These are phyloP conservation scores for Cardamine chenopodiifolia DNA, from an alignment of 345 rosid genomes.

Conservation along the genomic window DNA sequence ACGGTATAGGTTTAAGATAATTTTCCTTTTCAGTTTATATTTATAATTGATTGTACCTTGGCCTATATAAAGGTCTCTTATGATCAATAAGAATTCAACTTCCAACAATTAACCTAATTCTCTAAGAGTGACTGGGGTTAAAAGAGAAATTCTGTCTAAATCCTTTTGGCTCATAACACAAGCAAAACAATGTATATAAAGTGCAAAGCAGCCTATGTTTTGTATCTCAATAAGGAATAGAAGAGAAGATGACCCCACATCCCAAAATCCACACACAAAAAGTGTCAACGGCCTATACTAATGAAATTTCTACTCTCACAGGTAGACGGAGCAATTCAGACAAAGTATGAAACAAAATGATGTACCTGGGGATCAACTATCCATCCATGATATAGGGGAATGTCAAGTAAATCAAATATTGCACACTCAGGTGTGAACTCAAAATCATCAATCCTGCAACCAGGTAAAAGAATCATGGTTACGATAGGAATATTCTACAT, in stretches of 20 bases:
- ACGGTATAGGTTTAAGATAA: background rate
- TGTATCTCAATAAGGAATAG: conserved; percentile 25
- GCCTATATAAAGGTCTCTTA: background rate
- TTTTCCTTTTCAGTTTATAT: background rate
- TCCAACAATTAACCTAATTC: background rate
- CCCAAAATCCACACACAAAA: conserved; percentile 17
- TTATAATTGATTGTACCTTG: background rate
- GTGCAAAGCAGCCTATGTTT: background rate
- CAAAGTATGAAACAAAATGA: conserved; percentile 5
- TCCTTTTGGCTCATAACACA: background rate
- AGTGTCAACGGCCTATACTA: background rate
- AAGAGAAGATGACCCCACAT: conserved; percentile 19
- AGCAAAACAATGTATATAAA: conserved; percentile 17
- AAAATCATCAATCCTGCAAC: conserved; percentile 92
- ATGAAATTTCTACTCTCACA: background rate
- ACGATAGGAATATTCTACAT: background rate
- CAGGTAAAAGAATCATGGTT: conserved; percentile 13
- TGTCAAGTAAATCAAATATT: conserved; percentile 95
- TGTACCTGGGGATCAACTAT: conserved; percentile 96
- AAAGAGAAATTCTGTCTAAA: background rate
- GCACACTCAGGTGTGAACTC: conserved; percentile 98
- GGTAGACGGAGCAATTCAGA: background rate
- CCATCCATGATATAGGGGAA: conserved; percentile 98
- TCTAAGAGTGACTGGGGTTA: background rate
- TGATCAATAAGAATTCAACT: background rate